Evolutionary conservation across 2,329 filamentous ascomycete species (phyloP).

Genomic region (Alternaria novae-zelandiae): DNA sequence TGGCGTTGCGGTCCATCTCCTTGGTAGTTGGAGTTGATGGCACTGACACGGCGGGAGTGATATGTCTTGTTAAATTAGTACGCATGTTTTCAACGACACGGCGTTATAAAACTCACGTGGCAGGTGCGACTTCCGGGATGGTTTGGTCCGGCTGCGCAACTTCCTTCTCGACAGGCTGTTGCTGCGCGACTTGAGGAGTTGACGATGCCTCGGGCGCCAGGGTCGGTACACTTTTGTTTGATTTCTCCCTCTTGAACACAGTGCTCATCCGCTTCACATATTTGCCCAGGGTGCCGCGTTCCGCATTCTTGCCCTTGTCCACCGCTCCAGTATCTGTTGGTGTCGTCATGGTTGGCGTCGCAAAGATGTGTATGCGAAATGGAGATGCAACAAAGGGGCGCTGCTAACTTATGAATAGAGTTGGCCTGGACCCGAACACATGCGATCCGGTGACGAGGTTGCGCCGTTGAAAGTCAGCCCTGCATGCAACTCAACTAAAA

Average conservation of each 20-base stretch:
- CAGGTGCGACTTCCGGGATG: conserved; percentile 6
- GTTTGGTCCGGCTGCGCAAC: conserved; percentile 3
- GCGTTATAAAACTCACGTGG: conserved; percentile 5
- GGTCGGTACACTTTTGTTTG: conserved; percentile 23
- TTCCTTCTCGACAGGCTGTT: conserved; percentile 5
- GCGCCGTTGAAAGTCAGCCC: conserved; percentile 25
- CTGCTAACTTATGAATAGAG: not conserved
- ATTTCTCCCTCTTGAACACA: conserved; percentile 45
- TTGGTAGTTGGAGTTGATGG: conserved; percentile 19
- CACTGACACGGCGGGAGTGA: conserved; percentile 3
- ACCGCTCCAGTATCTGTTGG: conserved; percentile 22
- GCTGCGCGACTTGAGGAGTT: conserved; percentile 5
- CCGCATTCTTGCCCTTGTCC: conserved; percentile 25
- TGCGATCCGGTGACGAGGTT: conserved; percentile 5
- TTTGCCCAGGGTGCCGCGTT: conserved; percentile 45
- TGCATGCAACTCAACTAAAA: conserved; percentile 31
- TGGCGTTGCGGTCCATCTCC: conserved; percentile 39
- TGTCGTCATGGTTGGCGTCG: conserved; percentile 35
- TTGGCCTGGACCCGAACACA: conserved; percentile 2
- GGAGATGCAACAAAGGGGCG: conserved; percentile 4
- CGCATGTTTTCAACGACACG: not conserved
- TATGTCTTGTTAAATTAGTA: conserved; percentile 9
- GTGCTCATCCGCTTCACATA: conserved; percentile 51
- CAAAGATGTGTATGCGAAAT: not conserved
- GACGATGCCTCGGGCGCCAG: conserved; percentile 15